Evolutionary conservation across 768 basidiomycete species (phyloP).

Genomic region (Lepiota venenata): DNA sequence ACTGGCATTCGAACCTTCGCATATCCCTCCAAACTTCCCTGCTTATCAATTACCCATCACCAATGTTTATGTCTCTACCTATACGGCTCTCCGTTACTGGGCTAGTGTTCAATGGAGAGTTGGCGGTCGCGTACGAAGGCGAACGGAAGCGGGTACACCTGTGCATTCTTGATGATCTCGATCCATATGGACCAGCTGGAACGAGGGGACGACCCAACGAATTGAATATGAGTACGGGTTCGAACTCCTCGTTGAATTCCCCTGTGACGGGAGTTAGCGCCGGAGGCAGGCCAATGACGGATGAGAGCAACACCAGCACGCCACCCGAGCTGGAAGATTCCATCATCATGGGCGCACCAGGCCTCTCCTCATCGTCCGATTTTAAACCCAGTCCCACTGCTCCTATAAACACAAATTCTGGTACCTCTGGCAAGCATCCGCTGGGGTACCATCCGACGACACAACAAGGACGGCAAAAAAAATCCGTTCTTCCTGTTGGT

Average conservation of each 20-base stretch:
- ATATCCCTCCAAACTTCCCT: constrained; percentile 90
- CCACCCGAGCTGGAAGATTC: constrained; percentile 62
- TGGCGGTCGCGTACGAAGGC: constrained; percentile 91
- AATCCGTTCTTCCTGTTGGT: constrained; percentile 69
- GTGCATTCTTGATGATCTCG: constrained; percentile 84
- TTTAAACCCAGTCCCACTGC: neutral
- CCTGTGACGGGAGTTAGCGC: constrained; percentile 28
- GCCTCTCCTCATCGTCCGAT: neutral
- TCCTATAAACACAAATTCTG: neutral
- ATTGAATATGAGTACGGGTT: neutral
- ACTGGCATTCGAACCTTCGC: constrained; percentile 86
- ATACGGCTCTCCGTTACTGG: constrained; percentile 92
- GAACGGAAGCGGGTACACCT: constrained; percentile 78
- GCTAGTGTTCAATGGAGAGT: constrained; percentile 80
- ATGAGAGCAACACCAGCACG: constrained; percentile 22
- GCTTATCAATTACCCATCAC: constrained; percentile 95
- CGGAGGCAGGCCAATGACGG: neutral
- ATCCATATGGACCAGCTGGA: constrained; percentile 78
- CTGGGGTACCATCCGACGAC: neutral
- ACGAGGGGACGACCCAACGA: constrained; percentile 45
- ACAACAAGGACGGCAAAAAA: constrained; percentile 38
- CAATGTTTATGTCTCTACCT: constrained; percentile 95
- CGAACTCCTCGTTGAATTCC: constrained; percentile 1
- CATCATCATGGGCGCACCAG: constrained; percentile 4
- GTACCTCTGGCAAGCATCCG: constrained; percentile 22